Evolutionary conservation across 495 filamentous ascomycete genomes (phyloP), one percentile per base, ranked within the genome.

Genomic region (Penicillium psychrofluorescens): DNA sequence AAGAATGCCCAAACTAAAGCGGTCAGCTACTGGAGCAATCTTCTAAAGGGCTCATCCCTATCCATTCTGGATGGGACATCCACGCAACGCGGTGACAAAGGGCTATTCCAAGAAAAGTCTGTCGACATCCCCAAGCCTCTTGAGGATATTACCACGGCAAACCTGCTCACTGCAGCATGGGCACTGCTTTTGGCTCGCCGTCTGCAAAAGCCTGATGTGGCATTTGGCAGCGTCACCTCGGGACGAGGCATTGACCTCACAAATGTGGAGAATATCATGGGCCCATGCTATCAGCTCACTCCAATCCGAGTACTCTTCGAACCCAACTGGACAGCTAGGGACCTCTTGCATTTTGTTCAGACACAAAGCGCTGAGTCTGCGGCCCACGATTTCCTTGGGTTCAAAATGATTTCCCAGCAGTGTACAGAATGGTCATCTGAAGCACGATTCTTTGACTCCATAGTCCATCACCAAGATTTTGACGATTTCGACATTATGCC

Each of bases 101-200:
- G 53, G 0, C 49, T 58, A 8, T 68, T 69, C 50, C 58, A 56
- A 34, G 63, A 67, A 6, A 65, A 76, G 35, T 9, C 48, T 2
- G 56, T 66, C 13, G 53, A 66, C n/a, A 68, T 72, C 29, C 66
- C 68, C 11, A 42, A 63, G 1, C 64, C 68, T 0, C 49, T 63
- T 2, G 59, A 54, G 34, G 72, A 76, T 38, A 68, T 78, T 27
- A 86, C 82, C 0, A 66, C 74, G 0, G 77, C 76, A 6, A 77
- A 66, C 9, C 50, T 83, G 0, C 75, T 77, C 5, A 80, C 76
- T 0, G 79, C 80, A 0, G 77, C 80, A 1, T 86, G 82, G 82
- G 77, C 81, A 0, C 36, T 83, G 0, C 56, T 74, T 1, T 68
- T 86, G 5, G 72, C 80, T 10, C 75, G 72, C 8, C 70, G 67